Conservation (phyloP, 1,284 basidiomycete species). For the Cryptococcus sp. region DNA sequence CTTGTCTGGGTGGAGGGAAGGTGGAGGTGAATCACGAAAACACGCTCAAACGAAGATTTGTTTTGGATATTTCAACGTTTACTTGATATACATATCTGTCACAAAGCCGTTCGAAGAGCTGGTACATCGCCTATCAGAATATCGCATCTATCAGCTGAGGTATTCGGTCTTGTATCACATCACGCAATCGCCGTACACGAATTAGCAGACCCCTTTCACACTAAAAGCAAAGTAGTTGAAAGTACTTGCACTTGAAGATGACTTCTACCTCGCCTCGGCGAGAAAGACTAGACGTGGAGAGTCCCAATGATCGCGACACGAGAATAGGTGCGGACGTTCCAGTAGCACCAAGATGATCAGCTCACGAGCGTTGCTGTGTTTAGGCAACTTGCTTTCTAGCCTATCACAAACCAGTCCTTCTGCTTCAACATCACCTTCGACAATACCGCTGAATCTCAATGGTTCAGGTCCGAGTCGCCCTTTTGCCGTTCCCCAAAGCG, state of each 20-base stretch:
- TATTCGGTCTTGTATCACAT: too few species aligned
- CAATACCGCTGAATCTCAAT: conserved; percentile 8
- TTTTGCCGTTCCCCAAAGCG: conserved; percentile 18
- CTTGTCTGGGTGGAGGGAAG: too few species aligned
- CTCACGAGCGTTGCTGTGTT: background rate
- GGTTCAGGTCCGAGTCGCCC: conserved; percentile 6
- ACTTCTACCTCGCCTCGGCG: conserved; percentile 1
- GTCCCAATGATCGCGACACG: conserved; percentile 21
- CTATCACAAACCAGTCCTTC: conserved; percentile 2
- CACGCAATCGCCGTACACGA: too few species aligned
- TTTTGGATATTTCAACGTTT: background rate
- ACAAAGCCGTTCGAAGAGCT: background rate
- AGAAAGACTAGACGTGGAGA: conserved; percentile 29
- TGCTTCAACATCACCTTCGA: background rate
- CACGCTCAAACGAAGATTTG: background rate
- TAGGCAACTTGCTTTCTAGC: conserved; percentile 13
- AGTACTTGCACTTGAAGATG: background rate
- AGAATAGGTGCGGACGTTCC: conserved; percentile 17
- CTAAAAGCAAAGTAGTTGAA: too few species aligned
- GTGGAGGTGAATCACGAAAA: too few species aligned
- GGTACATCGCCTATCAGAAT: background rate
- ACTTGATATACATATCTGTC: background rate
- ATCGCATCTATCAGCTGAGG: background rate
- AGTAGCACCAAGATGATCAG: background rate
- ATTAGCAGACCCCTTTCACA: too few species aligned